These are phyloP conservation scores for Clavariopsis aquatica DNA, from an alignment of 495 filamentous ascomycete genomes.

Conservation along the genomic window DNA sequence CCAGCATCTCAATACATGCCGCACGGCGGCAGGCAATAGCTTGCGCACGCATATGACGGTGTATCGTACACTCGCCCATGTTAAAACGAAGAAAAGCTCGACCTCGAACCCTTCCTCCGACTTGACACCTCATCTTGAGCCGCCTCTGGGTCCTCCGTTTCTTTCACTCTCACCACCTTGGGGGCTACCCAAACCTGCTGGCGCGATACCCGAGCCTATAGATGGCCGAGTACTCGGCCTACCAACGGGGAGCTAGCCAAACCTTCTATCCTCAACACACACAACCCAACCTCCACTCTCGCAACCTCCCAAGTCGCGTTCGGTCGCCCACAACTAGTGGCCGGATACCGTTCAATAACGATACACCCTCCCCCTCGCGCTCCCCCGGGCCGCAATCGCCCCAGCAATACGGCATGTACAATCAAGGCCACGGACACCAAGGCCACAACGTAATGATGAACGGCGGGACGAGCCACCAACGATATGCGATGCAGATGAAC, in stretches of 20 bases:
- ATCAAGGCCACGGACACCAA: constrained; percentile 70
- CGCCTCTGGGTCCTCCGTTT: constrained; percentile 11
- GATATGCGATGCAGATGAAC: constrained; percentile 65
- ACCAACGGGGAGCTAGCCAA: constrained; percentile 69
- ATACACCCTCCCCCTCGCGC: constrained; percentile 70
- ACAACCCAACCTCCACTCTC: constrained; percentile 51
- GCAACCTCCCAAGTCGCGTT: constrained; percentile 57
- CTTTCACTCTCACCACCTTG: constrained; percentile 12
- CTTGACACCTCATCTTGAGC: constrained; percentile 24
- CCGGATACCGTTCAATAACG: constrained; percentile 48
- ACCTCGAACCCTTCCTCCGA: constrained; percentile 39
- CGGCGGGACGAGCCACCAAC: constrained; percentile 59
- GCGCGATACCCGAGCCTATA: constrained; percentile 45
- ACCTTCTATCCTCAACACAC: constrained; percentile 61
- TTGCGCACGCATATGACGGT: constrained; percentile 31
- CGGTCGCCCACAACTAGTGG: constrained; percentile 57
- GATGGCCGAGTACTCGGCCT: constrained; percentile 83
- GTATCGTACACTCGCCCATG: constrained; percentile 39
- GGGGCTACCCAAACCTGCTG: neutral
- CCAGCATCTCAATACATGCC: constrained; percentile 18
- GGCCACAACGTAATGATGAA: constrained; percentile 80
- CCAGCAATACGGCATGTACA: constrained; percentile 77
- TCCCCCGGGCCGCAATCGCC: constrained; percentile 69
- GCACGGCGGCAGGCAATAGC: constrained; percentile 18
- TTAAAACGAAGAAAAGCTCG: constrained; percentile 45